Evolutionary conservation across 768 basidiomycete species (phyloP).

Genomic region (Tephrocybe sp.): DNA sequence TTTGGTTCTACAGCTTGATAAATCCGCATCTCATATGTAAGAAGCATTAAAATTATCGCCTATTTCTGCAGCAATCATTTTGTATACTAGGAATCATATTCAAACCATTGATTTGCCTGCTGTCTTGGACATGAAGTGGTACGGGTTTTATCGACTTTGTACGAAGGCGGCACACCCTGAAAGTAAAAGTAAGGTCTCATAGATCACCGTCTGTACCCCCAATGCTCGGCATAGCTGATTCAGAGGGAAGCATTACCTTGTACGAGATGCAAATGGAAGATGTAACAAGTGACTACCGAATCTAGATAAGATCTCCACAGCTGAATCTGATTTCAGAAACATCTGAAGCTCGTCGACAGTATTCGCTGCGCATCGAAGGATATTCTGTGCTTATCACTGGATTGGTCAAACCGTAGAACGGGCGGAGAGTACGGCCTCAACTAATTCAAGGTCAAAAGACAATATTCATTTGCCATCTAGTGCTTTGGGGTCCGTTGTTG

Average conservation of each 20-base stretch:
- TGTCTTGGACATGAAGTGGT: conserved; percentile 96
- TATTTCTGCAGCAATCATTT: conserved; percentile 1
- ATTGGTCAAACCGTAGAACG: conserved; percentile 79
- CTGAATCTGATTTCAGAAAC: conserved; percentile 28
- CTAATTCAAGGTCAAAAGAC: not conserved
- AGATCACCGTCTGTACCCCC: conserved; percentile 37
- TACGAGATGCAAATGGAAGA: conserved; percentile 47
- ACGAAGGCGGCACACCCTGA: not conserved
- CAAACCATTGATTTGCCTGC: conserved; percentile 77
- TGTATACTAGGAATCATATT: conserved; percentile 44
- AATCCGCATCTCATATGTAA: conserved; percentile 30
- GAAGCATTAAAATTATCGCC: conserved; percentile 10
- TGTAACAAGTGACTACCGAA: conserved; percentile 19
- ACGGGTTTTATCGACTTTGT: conserved; percentile 4
- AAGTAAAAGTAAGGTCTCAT: conserved; percentile 52
- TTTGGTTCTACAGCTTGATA: conserved; percentile 55
- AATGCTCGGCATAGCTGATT: conserved; percentile 74
- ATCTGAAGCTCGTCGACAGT: conserved; percentile 34
- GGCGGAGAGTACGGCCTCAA: conserved; percentile 38
- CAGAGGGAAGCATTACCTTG: conserved; percentile 75
- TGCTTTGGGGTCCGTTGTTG: conserved; percentile 56
- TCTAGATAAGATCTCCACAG: not conserved
- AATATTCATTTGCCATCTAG: conserved; percentile 27
- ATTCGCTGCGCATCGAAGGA: conserved; percentile 51
- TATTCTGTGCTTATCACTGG: conserved; percentile 83